phyloP scores from a whole-genome alignment of 192 early-diverging fungal species.

The Tieghemiomyces parasiticus region DNA sequence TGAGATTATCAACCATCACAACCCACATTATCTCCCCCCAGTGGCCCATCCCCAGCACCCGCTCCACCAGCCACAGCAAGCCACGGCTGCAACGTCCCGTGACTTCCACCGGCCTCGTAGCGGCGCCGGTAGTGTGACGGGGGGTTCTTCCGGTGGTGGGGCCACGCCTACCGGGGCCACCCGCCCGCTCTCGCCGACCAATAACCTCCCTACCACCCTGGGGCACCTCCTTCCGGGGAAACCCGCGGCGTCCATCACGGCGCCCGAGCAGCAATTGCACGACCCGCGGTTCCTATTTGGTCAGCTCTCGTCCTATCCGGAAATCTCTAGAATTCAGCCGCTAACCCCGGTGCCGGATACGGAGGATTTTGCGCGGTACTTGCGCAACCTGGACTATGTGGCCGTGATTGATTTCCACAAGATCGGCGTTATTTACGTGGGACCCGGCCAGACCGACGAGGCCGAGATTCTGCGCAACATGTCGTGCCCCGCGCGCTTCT shows the following conservation, averaged over 20 bases:
- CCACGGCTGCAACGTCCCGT: no score
- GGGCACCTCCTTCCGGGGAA: no score
- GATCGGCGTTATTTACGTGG: slow-evolving; percentile 88
- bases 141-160: no score
- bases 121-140: no score
- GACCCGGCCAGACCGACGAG: slow-evolving; percentile 70
- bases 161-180: no score
- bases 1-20: no score
- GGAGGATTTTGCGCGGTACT: slow-evolving; percentile 53
- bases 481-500: slow-evolving; percentile 76
- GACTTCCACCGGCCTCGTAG: no score
- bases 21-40: no score
- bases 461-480: slow-evolving; percentile 74
- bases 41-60: no score
- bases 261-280: slow-evolving; percentile 12
- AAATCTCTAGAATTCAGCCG: slow-evolving; percentile 34
- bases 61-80: no score
- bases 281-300: slow-evolving; percentile 46
- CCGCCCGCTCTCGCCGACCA: no score
- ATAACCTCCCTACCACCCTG: no score
- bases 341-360: slow-evolving; percentile 54
- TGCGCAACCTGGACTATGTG: slow-evolving; percentile 73
- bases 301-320: slow-evolving; percentile 63
- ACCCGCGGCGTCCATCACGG: slow-evolving; percentile 11
- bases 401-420: slow-evolving; percentile 91